Conservation (phyloP, 768 basidiomycete genomes). For the Xanthoconium stramineum region DNA sequence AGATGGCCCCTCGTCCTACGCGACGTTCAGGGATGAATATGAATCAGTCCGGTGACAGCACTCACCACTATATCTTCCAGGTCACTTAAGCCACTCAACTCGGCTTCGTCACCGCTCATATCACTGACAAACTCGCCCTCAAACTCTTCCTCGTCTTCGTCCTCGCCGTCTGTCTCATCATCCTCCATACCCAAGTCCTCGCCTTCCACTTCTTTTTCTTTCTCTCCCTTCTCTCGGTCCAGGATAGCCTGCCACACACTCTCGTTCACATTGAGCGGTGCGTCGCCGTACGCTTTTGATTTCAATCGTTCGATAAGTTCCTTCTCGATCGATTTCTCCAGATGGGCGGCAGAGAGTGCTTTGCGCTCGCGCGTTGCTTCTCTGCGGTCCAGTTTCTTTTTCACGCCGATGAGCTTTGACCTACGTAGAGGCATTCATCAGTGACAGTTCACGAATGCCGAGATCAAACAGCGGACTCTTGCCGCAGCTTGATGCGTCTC, state of each 20-base stretch:
- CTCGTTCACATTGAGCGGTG: constrained; percentile 97
- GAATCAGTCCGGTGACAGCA: constrained; percentile 6
- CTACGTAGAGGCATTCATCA: constrained; percentile 37
- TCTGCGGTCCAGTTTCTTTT: constrained; percentile 94
- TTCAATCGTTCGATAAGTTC: constrained; percentile 95
- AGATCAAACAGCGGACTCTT: constrained; percentile 58
- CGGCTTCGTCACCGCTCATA: constrained; percentile 47
- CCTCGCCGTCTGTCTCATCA: constrained; percentile 55
- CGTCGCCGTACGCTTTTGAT: constrained; percentile 96
- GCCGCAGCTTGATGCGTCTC: constrained; percentile 81
- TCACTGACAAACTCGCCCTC: constrained; percentile 60
- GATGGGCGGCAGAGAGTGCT: constrained; percentile 90
- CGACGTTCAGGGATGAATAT: constrained; percentile 19
- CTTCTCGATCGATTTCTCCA: constrained; percentile 93
- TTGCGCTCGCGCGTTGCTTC: constrained; percentile 93
- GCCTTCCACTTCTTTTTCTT: constrained; percentile 42
- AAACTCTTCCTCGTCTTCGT: constrained; percentile 41
- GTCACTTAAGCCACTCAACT: constrained; percentile 44
- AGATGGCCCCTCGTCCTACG: constrained; percentile 32
- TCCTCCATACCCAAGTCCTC: constrained; percentile 41
- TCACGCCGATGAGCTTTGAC: constrained; percentile 90
- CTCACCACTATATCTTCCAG: constrained; percentile 67
- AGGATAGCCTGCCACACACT: constrained; percentile 91
- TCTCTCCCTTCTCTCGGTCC: constrained; percentile 65
- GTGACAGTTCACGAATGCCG: background rate